phyloP scores from a whole-genome alignment of 805 yeast genomes.

The Tanozyma kutaoensis region DNA sequence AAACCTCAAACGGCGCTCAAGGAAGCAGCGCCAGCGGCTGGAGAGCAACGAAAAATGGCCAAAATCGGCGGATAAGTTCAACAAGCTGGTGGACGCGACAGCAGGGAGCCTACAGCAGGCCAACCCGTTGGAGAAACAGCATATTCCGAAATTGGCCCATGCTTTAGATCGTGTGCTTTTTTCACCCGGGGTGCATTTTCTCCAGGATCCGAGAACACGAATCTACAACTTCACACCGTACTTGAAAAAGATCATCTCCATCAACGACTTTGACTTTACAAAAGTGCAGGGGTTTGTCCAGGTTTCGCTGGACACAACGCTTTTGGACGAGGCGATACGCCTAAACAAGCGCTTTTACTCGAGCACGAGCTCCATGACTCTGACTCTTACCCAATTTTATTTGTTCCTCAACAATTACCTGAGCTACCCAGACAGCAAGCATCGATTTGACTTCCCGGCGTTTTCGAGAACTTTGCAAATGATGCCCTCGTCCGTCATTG shows the following conservation, averaged over 20 bases:
- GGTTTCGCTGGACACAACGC: slow-evolving; percentile 48
- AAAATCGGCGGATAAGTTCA: no score
- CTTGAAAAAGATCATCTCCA: slow-evolving; percentile 48
- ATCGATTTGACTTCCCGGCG: slow-evolving; percentile 26
- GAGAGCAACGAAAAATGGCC: no score
- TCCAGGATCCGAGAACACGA: slow-evolving; percentile 67
- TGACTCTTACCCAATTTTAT: slow-evolving; percentile 63
- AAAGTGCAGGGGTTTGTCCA: slow-evolving; percentile 45
- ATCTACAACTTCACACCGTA: slow-evolving; percentile 56
- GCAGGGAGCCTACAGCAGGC: no score
- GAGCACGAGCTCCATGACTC: slow-evolving; percentile 84
- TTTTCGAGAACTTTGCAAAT: slow-evolving; percentile 28
- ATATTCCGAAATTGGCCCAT: slow-evolving; percentile 49
- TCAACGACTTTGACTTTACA: slow-evolving; percentile 50
- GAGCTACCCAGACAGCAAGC: slow-evolving; percentile 3
- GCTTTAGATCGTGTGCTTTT: slow-evolving; percentile 60
- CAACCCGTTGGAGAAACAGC: slow-evolving; percentile 7
- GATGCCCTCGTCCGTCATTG: slow-evolving; percentile 39
- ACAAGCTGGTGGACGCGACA: no score
- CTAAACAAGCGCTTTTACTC: slow-evolving; percentile 38
- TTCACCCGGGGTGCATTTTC: slow-evolving; percentile 69
- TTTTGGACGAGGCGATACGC: slow-evolving; percentile 34
- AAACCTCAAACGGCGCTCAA: no score
- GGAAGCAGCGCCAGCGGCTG: no score
- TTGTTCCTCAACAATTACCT: slow-evolving; percentile 38